These are phyloP conservation scores for Dactylellina leptospora DNA, from an alignment of 2,329 filamentous ascomycete genomes.

Conservation along the genomic window DNA sequence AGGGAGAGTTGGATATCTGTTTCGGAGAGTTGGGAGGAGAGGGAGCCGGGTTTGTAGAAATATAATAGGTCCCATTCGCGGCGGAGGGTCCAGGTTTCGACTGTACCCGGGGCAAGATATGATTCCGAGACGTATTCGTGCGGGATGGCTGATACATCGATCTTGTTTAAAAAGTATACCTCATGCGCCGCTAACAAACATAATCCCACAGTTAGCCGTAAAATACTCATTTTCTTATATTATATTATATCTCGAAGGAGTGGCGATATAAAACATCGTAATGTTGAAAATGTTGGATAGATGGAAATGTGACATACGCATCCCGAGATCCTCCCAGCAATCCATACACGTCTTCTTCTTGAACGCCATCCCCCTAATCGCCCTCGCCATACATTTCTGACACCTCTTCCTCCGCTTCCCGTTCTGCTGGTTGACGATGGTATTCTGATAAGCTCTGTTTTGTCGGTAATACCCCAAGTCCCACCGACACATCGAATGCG, in stretches of 20 bases:
- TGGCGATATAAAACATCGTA: not conserved
- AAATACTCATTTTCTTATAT: too few species aligned
- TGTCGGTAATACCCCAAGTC: conserved; percentile 39
- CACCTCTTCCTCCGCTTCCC: conserved; percentile 44
- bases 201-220: not conserved
- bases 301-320: conserved; percentile 22
- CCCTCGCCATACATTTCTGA: conserved; percentile 40
- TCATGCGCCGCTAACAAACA: conserved; percentile 25
- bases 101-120: not conserved
- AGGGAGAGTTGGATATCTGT: conserved; percentile 2
- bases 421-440: conserved; percentile 46
- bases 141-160: conserved; percentile 21
- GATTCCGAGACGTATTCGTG: conserved; percentile 12
- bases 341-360: conserved; percentile 47
- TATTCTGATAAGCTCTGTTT: conserved; percentile 45
- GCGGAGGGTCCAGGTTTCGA: not conserved
- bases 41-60: conserved; percentile 37
- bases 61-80: conserved; percentile 38
- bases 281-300: not conserved
- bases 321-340: conserved; percentile 49
- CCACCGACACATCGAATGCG: conserved; percentile 48
- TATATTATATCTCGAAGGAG: not conserved
- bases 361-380: conserved; percentile 18
- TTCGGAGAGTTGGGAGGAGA: conserved; percentile 10
- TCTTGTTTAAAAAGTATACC: conserved; percentile 29